phyloP scores from a whole-genome alignment of 352 stramenopile genomes.

The Phytophthora litchii region DNA sequence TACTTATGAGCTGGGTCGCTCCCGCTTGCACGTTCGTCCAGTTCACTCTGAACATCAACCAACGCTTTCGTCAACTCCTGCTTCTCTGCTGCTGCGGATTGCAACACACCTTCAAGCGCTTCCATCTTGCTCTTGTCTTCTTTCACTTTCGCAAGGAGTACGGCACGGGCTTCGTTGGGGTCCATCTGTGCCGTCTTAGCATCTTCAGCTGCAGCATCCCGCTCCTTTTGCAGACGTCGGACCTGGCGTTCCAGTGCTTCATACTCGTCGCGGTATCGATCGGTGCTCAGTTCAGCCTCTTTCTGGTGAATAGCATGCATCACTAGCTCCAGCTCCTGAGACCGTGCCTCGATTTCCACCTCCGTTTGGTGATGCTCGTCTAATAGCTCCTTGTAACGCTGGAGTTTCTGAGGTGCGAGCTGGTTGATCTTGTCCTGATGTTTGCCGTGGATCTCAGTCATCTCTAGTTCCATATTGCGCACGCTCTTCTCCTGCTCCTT shows the following conservation, averaged over 20 bases:
- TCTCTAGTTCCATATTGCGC: slow-evolving; percentile 77
- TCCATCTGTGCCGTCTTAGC: slow-evolving; percentile 89
- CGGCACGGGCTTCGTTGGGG: slow-evolving; percentile 81
- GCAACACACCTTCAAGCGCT: slow-evolving; percentile 64
- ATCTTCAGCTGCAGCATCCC: slow-evolving; percentile 80
- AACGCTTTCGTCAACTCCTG: slow-evolving; percentile 61
- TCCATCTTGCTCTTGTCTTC: slow-evolving; percentile 87
- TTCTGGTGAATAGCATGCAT: slow-evolving; percentile 81
- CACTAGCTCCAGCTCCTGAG: slow-evolving; percentile 71
- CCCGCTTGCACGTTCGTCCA: slow-evolving; percentile 69
- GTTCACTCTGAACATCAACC: slow-evolving; percentile 59
- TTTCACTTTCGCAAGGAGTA: slow-evolving; percentile 88
- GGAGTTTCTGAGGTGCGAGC: slow-evolving; percentile 84
- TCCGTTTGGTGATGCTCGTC: slow-evolving; percentile 80
- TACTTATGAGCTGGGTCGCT: slow-evolving; percentile 87
- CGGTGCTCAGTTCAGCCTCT: slow-evolving; percentile 67
- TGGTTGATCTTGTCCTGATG: slow-evolving; percentile 91
- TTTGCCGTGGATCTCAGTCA: slow-evolving; percentile 77
- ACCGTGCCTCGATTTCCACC: slow-evolving; percentile 72
- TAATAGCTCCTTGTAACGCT: slow-evolving; percentile 78
- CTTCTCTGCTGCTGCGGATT: slow-evolving; percentile 57
- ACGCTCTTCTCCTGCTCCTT: slow-evolving; percentile 80
- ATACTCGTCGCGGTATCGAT: slow-evolving; percentile 81
- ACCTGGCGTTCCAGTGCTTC: slow-evolving; percentile 74
- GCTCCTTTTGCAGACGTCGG: slow-evolving; percentile 75